Base-by-base conservation (phyloP, 2,329 filamentous ascomycete genomes). In the Aspergillus candidus region DNA sequence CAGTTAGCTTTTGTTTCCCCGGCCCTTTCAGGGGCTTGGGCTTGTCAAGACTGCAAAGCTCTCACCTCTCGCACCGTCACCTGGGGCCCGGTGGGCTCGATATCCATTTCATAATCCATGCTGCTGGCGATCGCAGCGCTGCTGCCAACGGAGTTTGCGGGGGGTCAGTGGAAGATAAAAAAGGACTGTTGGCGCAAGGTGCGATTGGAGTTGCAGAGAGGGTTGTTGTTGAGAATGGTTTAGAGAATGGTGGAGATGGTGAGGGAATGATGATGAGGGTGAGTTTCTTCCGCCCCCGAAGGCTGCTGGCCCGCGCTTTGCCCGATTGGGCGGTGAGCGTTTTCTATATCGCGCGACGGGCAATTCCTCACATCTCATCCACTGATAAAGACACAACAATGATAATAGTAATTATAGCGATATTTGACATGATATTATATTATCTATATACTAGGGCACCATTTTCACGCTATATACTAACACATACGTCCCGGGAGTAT, bases 91-190 rank as follows among this genome's bases (percentile, higher is more conserved):
- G 66, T 60, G 54, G 70, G 65, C 66, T 72, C 70, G 47, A 71
- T 68, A 39, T 72, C 70, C 69, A 72, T 72, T 56, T 68, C 67
- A 52, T 69, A 70, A 41, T 71, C 67, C 68, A 71, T 70, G 42
- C 32, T 58, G 56, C 40, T 41, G 36, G 48, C 49, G 43, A 52
- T 27, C 46, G 59, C 53, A 48, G 54, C 53, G 51, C 49, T 51
- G 45, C 43, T 52, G 48, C 50, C 55, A 46, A 55, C 56, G 46
- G 18, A 39, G 31, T 32, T 34, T 27, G 22, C 14, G 18, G n/a
- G 18, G 27, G 29, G 18, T 12, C 31, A 35, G 31, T 27, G 32
- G 32, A 22, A 15, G 15, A 35, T 12, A 30, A 11, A 27, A 11
- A 5, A 12, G 6, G n/a, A 3, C 14, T 35, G 3, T 7, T 27